Conservation (phyloP, 148 eudicot genomes). For the Cornus kousa region DNA sequence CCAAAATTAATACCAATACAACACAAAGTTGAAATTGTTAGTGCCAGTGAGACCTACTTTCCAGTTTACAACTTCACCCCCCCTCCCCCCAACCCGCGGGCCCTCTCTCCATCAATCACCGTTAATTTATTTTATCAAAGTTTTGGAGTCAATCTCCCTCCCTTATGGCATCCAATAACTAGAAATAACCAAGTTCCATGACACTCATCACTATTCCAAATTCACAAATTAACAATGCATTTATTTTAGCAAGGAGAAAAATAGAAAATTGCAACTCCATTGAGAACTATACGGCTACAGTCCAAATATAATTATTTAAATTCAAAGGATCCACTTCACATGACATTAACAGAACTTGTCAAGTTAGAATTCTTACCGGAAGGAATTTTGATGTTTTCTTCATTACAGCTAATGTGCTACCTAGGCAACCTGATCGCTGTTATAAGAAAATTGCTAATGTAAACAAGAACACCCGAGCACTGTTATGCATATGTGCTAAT, state of each 20-base stretch:
- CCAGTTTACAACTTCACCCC: too few species aligned
- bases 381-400: conserved; percentile 70
- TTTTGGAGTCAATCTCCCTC: too few species aligned
- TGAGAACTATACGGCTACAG: background rate
- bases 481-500: background rate
- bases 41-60: background rate
- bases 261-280: background rate
- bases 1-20: too few species aligned
- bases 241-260: background rate
- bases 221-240: background rate
- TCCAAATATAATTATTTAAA: background rate
- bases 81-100: too few species aligned
- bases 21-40: background rate
- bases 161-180: too few species aligned
- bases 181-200: too few species aligned
- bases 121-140: too few species aligned
- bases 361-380: conserved; percentile 53
- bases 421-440: conserved; percentile 96
- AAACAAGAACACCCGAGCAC: background rate
- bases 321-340: conserved; percentile 1
- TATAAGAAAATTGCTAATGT: conserved; percentile 17
- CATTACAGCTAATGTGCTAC: conserved; percentile 77
- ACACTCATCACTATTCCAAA: background rate
- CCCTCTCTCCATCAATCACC: too few species aligned
- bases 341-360: background rate